phyloP scores from a whole-genome alignment of 139 green algal species.

The Chlamydomonas sp. region DNA sequence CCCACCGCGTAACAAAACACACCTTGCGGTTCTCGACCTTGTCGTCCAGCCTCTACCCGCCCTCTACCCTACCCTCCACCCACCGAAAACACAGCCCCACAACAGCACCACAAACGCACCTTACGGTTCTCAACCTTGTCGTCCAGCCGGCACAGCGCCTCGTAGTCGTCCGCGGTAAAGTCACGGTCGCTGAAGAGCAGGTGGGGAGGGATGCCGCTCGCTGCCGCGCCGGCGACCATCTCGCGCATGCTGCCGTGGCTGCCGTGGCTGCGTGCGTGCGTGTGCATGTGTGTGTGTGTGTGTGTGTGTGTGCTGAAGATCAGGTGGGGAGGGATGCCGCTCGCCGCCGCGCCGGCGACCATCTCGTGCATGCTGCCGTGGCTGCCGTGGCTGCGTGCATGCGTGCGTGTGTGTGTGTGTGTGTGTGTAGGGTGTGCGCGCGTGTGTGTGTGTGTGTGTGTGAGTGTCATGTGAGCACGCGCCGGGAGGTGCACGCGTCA shows the following conservation, averaged over 20 bases:
- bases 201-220: background rate
- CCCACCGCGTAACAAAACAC: too few relatives aligned
- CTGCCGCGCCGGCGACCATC: background rate
- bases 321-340: slow-evolving; percentile 13
- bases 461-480: too few relatives aligned
- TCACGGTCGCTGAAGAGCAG: slow-evolving; percentile 53
- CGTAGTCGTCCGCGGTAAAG: slow-evolving; percentile 60
- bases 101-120: slow-evolving; percentile 4
- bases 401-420: too few relatives aligned
- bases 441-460: too few relatives aligned
- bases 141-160: slow-evolving; percentile 55
- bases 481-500: too few relatives aligned
- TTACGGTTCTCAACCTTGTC: slow-evolving; percentile 54
- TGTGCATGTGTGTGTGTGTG: too few relatives aligned
- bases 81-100: background rate
- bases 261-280: too few relatives aligned
- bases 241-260: slow-evolving; percentile 8
- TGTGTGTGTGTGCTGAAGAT: too few relatives aligned
- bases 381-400: too few relatives aligned
- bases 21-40: slow-evolving; percentile 52
- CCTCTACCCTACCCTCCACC: background rate
- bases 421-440: too few relatives aligned
- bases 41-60: slow-evolving; percentile 43
- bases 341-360: background rate
- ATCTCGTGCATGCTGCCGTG: slow-evolving; percentile 6